Conservation (phyloP, 106 monocot species). For the Ottelia alismoides region DNA sequence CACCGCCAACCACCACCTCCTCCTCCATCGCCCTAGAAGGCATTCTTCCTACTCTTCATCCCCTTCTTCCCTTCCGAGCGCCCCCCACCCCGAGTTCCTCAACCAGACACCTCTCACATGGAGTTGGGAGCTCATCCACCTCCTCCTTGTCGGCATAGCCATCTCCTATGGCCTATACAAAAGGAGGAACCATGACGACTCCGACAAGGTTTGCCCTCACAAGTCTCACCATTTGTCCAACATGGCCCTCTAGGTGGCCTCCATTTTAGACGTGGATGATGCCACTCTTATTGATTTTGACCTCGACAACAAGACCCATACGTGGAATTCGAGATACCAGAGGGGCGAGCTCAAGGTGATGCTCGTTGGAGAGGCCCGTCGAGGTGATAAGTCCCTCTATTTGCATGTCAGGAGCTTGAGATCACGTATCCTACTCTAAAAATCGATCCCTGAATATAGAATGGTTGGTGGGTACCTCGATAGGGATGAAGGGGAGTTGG, state of each 20-base stretch:
- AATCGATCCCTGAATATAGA: background rate
- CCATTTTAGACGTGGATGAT: conserved; percentile 24
- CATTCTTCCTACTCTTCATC: conserved; percentile 31
- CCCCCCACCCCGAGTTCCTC: conserved; percentile 42
- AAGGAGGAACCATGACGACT: conserved; percentile 26
- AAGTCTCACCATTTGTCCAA: conserved; percentile 11
- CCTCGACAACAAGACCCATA: conserved; percentile 9
- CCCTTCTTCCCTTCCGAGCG: conserved; percentile 44
- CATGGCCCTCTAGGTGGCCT: conserved; percentile 17
- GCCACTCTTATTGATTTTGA: conserved; percentile 6
- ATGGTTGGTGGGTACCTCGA: too few relatives aligned
- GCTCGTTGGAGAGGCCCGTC: conserved; percentile 5
- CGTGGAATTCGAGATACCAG: conserved; percentile 50
- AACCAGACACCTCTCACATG: conserved; percentile 37
- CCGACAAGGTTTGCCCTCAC: conserved; percentile 13
- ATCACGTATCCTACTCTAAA: conserved; percentile 8
- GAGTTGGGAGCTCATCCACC: conserved; percentile 69
- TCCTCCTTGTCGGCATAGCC: conserved; percentile 72
- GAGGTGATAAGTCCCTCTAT: conserved; percentile 14
- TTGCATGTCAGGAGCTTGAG: conserved; percentile 46
- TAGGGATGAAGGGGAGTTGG: background rate
- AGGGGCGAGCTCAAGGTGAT: conserved; percentile 20
- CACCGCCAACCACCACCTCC: background rate
- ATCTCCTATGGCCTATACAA: conserved; percentile 82
- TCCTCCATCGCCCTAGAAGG: conserved; percentile 29